These are phyloP conservation scores for Diaporthe longicolla DNA, from an alignment of 2,329 filamentous ascomycete species.

Conservation along the genomic window DNA sequence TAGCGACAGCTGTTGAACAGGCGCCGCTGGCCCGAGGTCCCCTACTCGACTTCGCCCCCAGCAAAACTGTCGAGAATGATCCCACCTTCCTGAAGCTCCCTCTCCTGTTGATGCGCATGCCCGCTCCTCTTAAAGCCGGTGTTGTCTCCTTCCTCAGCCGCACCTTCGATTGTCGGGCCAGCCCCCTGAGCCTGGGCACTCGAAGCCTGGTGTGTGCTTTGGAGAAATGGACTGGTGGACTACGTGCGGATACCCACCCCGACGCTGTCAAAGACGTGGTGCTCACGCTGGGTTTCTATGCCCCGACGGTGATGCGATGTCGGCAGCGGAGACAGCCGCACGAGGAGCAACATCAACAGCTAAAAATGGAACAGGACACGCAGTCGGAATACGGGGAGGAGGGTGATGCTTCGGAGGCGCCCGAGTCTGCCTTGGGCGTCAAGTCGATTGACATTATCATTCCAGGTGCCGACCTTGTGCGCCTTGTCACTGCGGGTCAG, in stretches of 20 bases:
- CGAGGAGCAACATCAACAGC: not conserved
- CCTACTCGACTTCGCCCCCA: slow-evolving; percentile 12
- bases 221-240: slow-evolving; percentile 65
- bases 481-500: slow-evolving; percentile 56
- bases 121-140: slow-evolving; percentile 63
- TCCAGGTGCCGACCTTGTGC: slow-evolving; percentile 60
- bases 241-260: slow-evolving; percentile 53
- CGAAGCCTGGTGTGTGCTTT: slow-evolving; percentile 63
- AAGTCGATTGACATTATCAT: slow-evolving; percentile 67
- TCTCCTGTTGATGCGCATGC: slow-evolving; percentile 69
- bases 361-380: not conserved
- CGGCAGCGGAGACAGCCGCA: not conserved
- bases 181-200: slow-evolving; percentile 64
- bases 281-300: slow-evolving; percentile 66
- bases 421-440: slow-evolving; percentile 50
- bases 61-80: slow-evolving; percentile 25
- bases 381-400: slow-evolving; percentile 33
- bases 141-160: slow-evolving; percentile 66
- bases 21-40: not conserved
- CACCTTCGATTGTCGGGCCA: slow-evolving; percentile 71
- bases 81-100: slow-evolving; percentile 63
- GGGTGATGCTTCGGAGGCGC: slow-evolving; percentile 31
- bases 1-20: not conserved
- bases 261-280: slow-evolving; percentile 61
- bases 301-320: slow-evolving; percentile 48